These are phyloP conservation scores for Mycena crocata DNA, from an alignment of 768 basidiomycete species.

Conservation along the genomic window DNA sequence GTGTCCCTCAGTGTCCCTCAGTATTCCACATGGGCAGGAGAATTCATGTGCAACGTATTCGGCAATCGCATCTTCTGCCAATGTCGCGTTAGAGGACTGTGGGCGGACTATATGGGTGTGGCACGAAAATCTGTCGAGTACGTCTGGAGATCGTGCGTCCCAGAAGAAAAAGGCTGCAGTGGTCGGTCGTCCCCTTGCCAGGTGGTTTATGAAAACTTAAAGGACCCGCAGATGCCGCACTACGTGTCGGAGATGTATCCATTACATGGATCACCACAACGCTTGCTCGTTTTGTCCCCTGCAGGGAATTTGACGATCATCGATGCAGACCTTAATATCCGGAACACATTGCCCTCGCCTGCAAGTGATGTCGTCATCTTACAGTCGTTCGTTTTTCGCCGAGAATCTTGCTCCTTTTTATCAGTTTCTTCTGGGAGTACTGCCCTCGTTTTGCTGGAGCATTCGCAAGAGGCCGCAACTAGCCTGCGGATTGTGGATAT, in stretches of 20 bases:
- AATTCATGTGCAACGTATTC: conserved; percentile 66
- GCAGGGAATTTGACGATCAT: conserved; percentile 46
- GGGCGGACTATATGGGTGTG: conserved; percentile 72
- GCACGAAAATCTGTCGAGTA: conserved; percentile 62
- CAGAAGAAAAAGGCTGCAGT: conserved; percentile 55
- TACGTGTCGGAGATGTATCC: conserved; percentile 45
- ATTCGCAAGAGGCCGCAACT: conserved; percentile 39
- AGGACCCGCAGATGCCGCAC: conserved; percentile 54
- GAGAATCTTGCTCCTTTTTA: conserved; percentile 44
- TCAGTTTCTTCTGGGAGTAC: conserved; percentile 36
- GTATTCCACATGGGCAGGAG: conserved; percentile 46
- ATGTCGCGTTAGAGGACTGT: conserved; percentile 51
- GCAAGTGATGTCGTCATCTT: conserved; percentile 27
- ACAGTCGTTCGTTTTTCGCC: conserved; percentile 44
- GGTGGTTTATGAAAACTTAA: conserved; percentile 13
- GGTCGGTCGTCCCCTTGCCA: conserved; percentile 51
- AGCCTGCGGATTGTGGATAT: conserved; percentile 46
- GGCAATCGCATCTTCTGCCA: conserved; percentile 61
- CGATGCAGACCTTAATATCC: conserved; percentile 42
- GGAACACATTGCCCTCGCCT: conserved; percentile 35
- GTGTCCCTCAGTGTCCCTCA: conserved; percentile 64
- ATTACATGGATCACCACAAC: conserved; percentile 37
- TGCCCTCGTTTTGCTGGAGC: conserved; percentile 40
- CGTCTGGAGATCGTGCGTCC: conserved; percentile 43
- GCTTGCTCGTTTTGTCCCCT: conserved; percentile 45